Evolutionary conservation across 306 rosid species (phyloP).

Genomic region (Rubus idaeus): DNA sequence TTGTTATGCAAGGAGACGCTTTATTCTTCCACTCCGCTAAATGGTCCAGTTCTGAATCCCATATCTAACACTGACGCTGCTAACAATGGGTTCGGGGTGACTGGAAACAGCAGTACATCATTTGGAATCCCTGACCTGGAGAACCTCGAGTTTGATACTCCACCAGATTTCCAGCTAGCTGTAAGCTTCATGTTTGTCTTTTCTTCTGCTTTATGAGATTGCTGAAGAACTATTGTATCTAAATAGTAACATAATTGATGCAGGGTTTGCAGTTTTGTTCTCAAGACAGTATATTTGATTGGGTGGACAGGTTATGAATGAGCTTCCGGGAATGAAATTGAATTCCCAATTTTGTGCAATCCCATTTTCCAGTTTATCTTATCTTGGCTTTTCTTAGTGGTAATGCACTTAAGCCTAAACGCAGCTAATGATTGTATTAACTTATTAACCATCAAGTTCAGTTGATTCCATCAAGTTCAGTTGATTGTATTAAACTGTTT

Average conservation of each 20-base stretch:
- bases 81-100: conserved; percentile 17
- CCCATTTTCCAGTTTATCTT: not conserved
- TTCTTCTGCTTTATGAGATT: conserved; percentile 12
- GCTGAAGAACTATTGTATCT: conserved; percentile 12
- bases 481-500: not conserved
- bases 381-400: no score
- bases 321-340: conserved; percentile 16
- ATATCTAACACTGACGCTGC: conserved; percentile 19
- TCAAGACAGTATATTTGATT: conserved; percentile 60
- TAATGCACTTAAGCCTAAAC: not conserved
- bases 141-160: conserved; percentile 64
- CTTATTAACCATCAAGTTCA: not conserved
- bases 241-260: conserved; percentile 18
- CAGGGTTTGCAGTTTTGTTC: conserved; percentile 72
- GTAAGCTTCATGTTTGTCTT: conserved; percentile 46
- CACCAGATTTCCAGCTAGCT: conserved; percentile 70
- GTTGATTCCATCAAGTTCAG: not conserved
- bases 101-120: conserved; percentile 29
- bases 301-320: conserved; percentile 51
- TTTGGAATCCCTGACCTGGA: conserved; percentile 53
- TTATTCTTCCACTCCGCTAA: conserved; percentile 29
- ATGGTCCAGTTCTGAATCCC: conserved; percentile 31
- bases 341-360: conserved; percentile 33
- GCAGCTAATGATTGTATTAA: conserved; percentile 7
- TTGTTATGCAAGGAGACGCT: conserved; percentile 70